A percentile compares a stretch with the other conserved stretches of the same genome.
phyloP scores from a whole-genome alignment of 768 basidiomycete genomes.

The Clitopilus hobsonii region DNA sequence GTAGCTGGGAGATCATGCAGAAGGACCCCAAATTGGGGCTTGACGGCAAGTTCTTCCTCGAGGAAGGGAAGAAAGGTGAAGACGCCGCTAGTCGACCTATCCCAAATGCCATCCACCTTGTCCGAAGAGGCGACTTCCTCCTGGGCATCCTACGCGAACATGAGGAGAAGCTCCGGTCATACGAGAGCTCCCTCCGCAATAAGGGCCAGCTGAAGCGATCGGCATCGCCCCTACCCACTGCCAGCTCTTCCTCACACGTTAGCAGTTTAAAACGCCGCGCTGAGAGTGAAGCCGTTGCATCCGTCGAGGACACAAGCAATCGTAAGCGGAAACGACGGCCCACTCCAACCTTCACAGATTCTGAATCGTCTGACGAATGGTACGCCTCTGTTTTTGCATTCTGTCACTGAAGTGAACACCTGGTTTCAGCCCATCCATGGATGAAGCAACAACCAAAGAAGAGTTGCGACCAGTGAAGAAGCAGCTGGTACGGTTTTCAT shows the following conservation, averaged over 20 bases:
- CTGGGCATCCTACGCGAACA: conserved; percentile 79
- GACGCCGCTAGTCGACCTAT: conserved; percentile 82
- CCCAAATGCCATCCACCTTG: conserved; percentile 97
- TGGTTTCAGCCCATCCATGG: conserved; percentile 81
- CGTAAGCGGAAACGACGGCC: conserved; percentile 86
- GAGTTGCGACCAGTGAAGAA: conserved; percentile 95
- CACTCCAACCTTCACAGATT: conserved; percentile 96
- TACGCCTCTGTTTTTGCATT: no score
- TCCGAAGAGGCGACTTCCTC: conserved; percentile 94
- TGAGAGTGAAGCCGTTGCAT: conserved; percentile 81
- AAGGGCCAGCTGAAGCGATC: conserved; percentile 70
- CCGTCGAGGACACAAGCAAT: conserved; percentile 64
- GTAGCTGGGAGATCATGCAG: conserved; percentile 93
- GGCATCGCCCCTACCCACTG: conserved; percentile 70
- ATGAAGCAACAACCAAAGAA: conserved; percentile 89
- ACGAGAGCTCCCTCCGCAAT: conserved; percentile 73
- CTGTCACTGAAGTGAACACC: no score
- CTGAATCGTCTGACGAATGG: conserved; percentile 90
- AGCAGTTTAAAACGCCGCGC: conserved; percentile 69
- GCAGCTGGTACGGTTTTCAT: conserved; percentile 62
- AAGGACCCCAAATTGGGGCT: conserved; percentile 83
- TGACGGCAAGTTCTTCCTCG: conserved; percentile 94
- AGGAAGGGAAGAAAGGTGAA: conserved; percentile 94
- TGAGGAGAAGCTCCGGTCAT: conserved; percentile 87
- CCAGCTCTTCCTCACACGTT: conserved; percentile 62